Evolutionary conservation across 768 basidiomycete genomes (phyloP).

Genomic region (Leccinum arenicola): DNA sequence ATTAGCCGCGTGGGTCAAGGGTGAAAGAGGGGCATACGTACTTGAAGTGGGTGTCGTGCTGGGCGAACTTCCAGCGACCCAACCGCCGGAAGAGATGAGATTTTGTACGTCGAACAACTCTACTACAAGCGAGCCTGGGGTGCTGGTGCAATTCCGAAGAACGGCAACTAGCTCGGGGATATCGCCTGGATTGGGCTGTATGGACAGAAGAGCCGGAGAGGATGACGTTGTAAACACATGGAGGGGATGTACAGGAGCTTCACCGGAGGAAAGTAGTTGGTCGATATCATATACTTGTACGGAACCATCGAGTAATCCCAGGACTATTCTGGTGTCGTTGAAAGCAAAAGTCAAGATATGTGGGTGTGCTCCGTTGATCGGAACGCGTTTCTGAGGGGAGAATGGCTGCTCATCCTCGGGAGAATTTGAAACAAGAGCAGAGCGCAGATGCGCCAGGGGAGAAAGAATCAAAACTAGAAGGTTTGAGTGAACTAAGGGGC

Average conservation of each 20-base stretch:
- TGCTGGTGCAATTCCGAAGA: conserved; percentile 39
- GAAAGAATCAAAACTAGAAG: conserved; percentile 58
- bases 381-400: conserved; percentile 49
- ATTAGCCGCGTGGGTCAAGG: conserved; percentile 4
- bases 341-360: conserved; percentile 54
- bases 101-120: conserved; percentile 58
- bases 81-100: conserved; percentile 43
- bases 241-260: conserved; percentile 43
- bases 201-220: conserved; percentile 46
- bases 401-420: conserved; percentile 41
- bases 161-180: conserved; percentile 60
- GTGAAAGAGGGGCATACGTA: conserved; percentile 33
- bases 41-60: conserved; percentile 57
- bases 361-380: conserved; percentile 45
- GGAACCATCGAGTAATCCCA: conserved; percentile 58
- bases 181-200: conserved; percentile 62
- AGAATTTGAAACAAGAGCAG: conserved; percentile 45
- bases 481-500: background rate
- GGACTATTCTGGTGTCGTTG: conserved; percentile 57
- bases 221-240: conserved; percentile 46
- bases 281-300: conserved; percentile 60
- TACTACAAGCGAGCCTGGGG: conserved; percentile 42
- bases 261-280: conserved; percentile 45
- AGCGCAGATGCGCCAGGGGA: conserved; percentile 57
- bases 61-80: conserved; percentile 51